Conservation (phyloP, 805 yeast species). For the Kazachstania psychrophila region DNA sequence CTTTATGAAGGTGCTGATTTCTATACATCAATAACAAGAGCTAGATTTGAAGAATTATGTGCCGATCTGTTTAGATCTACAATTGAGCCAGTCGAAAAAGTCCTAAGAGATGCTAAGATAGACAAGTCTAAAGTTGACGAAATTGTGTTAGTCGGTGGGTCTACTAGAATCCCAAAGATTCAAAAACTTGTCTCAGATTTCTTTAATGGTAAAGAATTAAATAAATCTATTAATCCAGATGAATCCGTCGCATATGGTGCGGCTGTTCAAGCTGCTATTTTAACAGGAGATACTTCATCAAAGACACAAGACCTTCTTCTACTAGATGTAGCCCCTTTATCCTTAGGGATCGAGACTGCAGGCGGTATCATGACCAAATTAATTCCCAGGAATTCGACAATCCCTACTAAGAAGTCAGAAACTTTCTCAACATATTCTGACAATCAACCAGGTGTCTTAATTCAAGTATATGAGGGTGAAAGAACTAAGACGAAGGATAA, state of each 20-base stretch:
- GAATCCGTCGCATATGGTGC: conserved; percentile 99
- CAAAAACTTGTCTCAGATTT: conserved; percentile 90
- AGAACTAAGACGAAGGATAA: conserved; percentile 90
- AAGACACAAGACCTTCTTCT: conserved; percentile 90
- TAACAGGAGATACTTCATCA: conserved; percentile 89
- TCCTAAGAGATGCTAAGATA: conserved; percentile 76
- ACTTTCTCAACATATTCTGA: conserved; percentile 93
- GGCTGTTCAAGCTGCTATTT: conserved; percentile 93
- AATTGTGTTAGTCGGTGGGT: conserved; percentile 92
- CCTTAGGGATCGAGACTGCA: conserved; percentile 94
- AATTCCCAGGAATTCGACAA: conserved; percentile 91
- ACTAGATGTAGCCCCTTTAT: conserved; percentile 93
- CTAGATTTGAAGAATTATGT: conserved; percentile 93
- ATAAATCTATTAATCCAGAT: conserved; percentile 92
- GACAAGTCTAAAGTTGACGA: conserved; percentile 84
- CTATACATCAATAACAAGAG: conserved; percentile 91
- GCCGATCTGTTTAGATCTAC: conserved; percentile 89
- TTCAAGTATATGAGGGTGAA: conserved; percentile 96
- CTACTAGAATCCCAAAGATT: conserved; percentile 94
- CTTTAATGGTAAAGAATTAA: conserved; percentile 95
- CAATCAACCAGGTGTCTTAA: conserved; percentile 96
- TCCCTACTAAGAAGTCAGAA: conserved; percentile 95
- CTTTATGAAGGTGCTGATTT: conserved; percentile 89
- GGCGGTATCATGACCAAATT: conserved; percentile 98
- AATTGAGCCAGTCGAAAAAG: conserved; percentile 88